A percentile compares a stretch with the other conserved stretches of the same genome.
Conservation (phyloP, 306 rosid genomes). For the Sicyos baderoa region DNA sequence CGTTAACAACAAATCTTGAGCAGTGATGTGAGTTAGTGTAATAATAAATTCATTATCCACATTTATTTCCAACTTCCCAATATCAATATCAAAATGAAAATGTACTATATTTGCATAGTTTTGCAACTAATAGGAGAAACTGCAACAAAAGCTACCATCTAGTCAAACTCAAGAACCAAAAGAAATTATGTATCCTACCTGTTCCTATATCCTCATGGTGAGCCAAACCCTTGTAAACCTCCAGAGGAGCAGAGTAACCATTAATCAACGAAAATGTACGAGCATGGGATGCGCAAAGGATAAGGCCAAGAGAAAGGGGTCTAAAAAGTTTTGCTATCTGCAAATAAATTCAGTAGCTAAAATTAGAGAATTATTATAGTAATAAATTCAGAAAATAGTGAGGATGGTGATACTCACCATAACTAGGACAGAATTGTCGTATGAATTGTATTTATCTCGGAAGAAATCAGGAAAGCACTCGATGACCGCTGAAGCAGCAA, state of each 20-base stretch:
- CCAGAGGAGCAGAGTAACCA: constrained; percentile 92
- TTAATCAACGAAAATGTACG: constrained; percentile 87
- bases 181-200: constrained; percentile 37
- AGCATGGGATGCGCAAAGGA: constrained; percentile 77
- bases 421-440: constrained; percentile 32
- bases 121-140: constrained; percentile 5
- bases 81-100: not conserved
- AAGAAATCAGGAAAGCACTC: constrained; percentile 92
- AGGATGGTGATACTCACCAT: constrained; percentile 35
- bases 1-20: not conserved
- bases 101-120: not conserved
- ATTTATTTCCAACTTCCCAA: not conserved
- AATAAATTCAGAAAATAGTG: constrained; percentile 12
- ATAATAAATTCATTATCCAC: not conserved
- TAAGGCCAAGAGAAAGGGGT: constrained; percentile 70
- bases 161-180: not conserved
- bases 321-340: constrained; percentile 72
- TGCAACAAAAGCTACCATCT: constrained; percentile 1
- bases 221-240: constrained; percentile 77
- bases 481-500: constrained; percentile 94
- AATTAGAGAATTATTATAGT: constrained; percentile 9
- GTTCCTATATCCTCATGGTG: constrained; percentile 61
- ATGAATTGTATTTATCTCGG: constrained; percentile 50
- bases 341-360: constrained; percentile 20
- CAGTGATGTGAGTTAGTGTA: not conserved